Percentiles rank a stretch among this genome's conserved stretches.
phyloP scores from a whole-genome alignment of 805 yeast genomes.

The Candida corydali region DNA sequence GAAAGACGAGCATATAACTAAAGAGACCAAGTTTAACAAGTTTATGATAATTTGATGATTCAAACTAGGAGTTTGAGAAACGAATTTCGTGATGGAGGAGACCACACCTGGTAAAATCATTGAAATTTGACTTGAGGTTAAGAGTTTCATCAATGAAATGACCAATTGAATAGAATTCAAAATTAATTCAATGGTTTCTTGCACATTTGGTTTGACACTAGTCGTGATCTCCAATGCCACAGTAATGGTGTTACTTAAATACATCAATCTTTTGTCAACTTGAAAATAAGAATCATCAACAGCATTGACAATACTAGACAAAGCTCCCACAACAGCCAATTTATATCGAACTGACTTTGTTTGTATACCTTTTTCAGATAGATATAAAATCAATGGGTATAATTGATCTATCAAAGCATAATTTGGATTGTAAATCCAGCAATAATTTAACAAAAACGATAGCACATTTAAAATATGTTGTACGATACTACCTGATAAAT shows the following conservation, averaged over 20 bases:
- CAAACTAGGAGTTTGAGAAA: conserved; percentile 16
- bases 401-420: conserved; percentile 29
- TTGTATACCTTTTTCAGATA: conserved; percentile 11
- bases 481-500: conserved; percentile 17
- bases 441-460: conserved; percentile 21
- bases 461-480: conserved; percentile 23
- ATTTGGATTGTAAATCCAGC: conserved; percentile 27
- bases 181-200: conserved; percentile 3
- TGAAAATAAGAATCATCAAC: conserved; percentile 7
- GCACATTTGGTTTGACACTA: conserved; percentile 4
- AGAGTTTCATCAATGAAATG: conserved; percentile 4
- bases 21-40: conserved; percentile 18
- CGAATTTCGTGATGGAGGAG: conserved; percentile 29
- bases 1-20: conserved; percentile 25
- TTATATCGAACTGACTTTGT: conserved; percentile 15
- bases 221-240: conserved; percentile 4
- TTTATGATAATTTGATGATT: conserved; percentile 19
- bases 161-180: conserved; percentile 4
- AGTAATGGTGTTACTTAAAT: conserved; percentile 8
- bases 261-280: conserved; percentile 7
- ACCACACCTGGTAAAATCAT: conserved; percentile 38
- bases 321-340: conserved; percentile 11
- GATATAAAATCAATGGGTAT: conserved; percentile 25
- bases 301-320: conserved; percentile 12
- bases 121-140: conserved; percentile 29